A percentile compares a stretch with the other conserved stretches of the same genome.
phyloP scores from a whole-genome alignment of 2,329 filamentous ascomycete genomes.

The Scedosporium apiospermum region DNA sequence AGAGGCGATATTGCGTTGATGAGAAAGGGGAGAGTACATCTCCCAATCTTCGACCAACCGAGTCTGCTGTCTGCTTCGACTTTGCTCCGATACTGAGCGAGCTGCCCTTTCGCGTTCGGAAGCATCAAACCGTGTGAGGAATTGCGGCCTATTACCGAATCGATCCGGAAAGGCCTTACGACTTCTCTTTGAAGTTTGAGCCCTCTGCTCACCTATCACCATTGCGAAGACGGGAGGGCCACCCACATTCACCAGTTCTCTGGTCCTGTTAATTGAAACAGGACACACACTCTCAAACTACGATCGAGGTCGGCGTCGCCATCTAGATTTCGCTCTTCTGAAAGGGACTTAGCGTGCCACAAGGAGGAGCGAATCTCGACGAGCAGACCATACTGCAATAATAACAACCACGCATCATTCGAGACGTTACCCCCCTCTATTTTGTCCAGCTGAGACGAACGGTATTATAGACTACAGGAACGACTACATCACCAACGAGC shows the following conservation, averaged over 20 bases:
- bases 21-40: constrained; percentile 17
- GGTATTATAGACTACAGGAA: neutral
- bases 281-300: neutral
- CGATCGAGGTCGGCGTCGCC: neutral
- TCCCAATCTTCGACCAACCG: constrained; percentile 24
- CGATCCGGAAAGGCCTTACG: constrained; percentile 13
- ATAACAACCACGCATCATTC: neutral
- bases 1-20: constrained; percentile 31
- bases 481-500: neutral
- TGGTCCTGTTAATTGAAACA: neutral
- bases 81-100: constrained; percentile 13
- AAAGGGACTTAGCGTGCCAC: neutral
- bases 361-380: neutral
- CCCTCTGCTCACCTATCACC: neutral
- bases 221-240: neutral
- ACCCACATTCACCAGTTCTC: neutral
- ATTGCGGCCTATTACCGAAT: constrained; percentile 16
- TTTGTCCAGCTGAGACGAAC: neutral
- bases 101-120: constrained; percentile 20
- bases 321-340: neutral
- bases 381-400: neutral
- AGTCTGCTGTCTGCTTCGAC: neutral
- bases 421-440: neutral
- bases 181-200: constrained; percentile 15
- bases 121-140: constrained; percentile 30